Base-by-base conservation (phyloP, 495 filamentous ascomycete species). In the Penicillium turbatum region DNA sequence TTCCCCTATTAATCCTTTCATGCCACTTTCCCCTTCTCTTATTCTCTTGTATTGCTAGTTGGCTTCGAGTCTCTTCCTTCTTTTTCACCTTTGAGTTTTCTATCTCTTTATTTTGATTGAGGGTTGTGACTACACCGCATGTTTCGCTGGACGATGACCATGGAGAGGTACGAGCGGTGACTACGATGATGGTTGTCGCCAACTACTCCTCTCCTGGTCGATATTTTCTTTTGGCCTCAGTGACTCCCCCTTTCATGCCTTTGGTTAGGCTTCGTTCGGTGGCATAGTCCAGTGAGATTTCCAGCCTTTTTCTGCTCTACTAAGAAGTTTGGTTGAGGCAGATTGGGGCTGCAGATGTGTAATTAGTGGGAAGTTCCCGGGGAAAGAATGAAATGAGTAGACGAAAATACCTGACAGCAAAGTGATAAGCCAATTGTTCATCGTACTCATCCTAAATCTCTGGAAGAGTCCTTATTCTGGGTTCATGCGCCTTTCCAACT, bases 1-100 rank as follows among this genome's bases (percentile, higher is more conserved):
- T 57, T 57, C 58, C 49, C 54, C 57, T 62, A 62, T 63, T 63
- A 67, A 65, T 61, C 55, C 55, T 63, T 64, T 64, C 66, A 64
- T 65, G 41, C 48, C 46, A 60, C 50, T 48, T 57, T 67, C 50
- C 49, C 57, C 53, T 66, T 63, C 66, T 61, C 46, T 48, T 63
- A 69, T 56, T 61, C 62, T 53, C 38, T 65, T 76, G 71, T 73
- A 74, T 74, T 76, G 74, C 64, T 75, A 75, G 60, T 61, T 72
- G 64, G 63, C 61, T 73, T 70, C 72, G 67, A 67, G 60, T 55
- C 66, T 54, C 64, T 64, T 50, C 49, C 56, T 59, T 52, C 58
- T 57, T 52, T n/a, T 43, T 51, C 46, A 10, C 59, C 39, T 45
- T 64, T 61, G 59, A 53, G 49, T 46, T 21, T 57, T 65, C 50